These are phyloP conservation scores for Fusarium brachygibbosum DNA, from an alignment of 2,329 filamentous ascomycete species.

Conservation along the genomic window DNA sequence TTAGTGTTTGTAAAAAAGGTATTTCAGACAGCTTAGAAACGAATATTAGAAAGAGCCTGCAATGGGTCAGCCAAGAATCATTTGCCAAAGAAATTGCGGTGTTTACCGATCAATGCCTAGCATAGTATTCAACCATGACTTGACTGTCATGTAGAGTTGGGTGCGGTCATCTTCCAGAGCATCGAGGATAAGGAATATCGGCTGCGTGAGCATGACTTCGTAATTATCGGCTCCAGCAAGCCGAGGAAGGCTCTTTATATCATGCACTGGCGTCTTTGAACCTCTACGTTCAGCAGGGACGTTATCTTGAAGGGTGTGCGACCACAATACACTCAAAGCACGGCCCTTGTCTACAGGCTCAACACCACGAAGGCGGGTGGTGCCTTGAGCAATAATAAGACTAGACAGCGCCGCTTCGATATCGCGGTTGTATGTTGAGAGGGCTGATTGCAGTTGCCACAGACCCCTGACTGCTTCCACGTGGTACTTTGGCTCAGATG, in stretches of 20 bases:
- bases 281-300: constrained; percentile 63
- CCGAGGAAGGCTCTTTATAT: constrained; percentile 55
- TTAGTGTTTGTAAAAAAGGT: constrained; percentile 60
- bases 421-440: constrained; percentile 76
- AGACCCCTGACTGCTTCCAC: constrained; percentile 90
- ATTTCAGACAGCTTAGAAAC: constrained; percentile 70
- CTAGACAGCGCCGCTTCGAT: constrained; percentile 83
- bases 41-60: constrained; percentile 72
- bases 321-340: constrained; percentile 83
- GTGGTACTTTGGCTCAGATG: constrained; percentile 90
- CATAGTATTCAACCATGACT: constrained; percentile 81
- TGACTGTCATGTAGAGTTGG: constrained; percentile 81
- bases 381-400: constrained; percentile 71
- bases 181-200: constrained; percentile 86
- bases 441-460: constrained; percentile 84
- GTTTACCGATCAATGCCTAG: constrained; percentile 73
- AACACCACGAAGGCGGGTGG: constrained; percentile 3
- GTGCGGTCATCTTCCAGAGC: constrained; percentile 78
- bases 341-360: constrained; percentile 72
- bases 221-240: constrained; percentile 72
- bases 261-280: constrained; percentile 59
- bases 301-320: constrained; percentile 78
- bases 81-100: background rate
- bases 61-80: constrained; percentile 7
- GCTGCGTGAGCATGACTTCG: constrained; percentile 81